phyloP scores from a whole-genome alignment of 129 eudicot species.

The Centaurea solstitialis region DNA sequence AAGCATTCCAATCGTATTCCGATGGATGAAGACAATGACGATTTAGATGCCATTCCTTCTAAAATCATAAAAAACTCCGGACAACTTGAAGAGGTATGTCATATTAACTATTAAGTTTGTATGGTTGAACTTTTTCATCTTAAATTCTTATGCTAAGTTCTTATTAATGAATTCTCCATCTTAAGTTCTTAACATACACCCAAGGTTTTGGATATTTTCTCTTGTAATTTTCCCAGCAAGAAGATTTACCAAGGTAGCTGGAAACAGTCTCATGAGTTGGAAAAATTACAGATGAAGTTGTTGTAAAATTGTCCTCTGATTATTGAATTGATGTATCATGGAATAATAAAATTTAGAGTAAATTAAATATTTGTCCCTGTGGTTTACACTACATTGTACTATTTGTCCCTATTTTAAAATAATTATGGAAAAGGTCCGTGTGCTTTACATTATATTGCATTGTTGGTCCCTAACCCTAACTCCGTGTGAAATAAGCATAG shows the following conservation, averaged over 20 bases:
- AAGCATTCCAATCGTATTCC: slow-evolving; percentile 29
- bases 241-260: neutral
- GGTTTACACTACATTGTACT: too few relatives aligned
- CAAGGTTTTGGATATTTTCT: neutral
- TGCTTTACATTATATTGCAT: too few relatives aligned
- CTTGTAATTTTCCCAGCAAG: neutral
- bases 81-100: slow-evolving; percentile 52
- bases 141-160: neutral
- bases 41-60: slow-evolving; percentile 33
- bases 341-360: neutral
- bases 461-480: too few relatives aligned
- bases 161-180: neutral
- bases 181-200: neutral
- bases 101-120: neutral
- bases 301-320: neutral
- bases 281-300: neutral
- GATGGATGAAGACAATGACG: slow-evolving; percentile 21
- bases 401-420: too few relatives aligned
- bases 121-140: neutral
- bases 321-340: neutral
- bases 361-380: too few relatives aligned
- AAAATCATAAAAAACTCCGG: slow-evolving; percentile 20
- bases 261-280: neutral
- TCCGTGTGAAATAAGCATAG: too few relatives aligned
- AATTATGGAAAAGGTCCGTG: too few relatives aligned